Base-by-base conservation (phyloP, 2,329 filamentous ascomycete genomes). In the Pestalotiopsis sp. region DNA sequence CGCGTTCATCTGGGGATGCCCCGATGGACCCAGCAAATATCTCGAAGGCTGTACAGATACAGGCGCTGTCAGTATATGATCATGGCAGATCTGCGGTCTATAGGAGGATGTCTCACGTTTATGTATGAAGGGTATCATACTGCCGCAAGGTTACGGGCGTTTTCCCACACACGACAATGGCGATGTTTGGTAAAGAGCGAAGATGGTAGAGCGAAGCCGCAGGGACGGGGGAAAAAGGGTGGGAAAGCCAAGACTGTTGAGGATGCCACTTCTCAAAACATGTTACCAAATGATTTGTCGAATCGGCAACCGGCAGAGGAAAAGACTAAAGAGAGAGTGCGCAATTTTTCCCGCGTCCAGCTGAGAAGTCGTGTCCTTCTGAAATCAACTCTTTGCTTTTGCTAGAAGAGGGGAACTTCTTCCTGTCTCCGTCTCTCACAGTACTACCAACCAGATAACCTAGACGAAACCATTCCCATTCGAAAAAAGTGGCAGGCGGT, bases 1-100 rank as follows among this genome's bases (percentile, higher is more conserved):
- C 66, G 82, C 81, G 75, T 74, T 82, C 81, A 68, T 82, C 81
- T 49, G 80, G 71, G 20, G 81, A 80, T 27, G 79, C 77, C 38
- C 79, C 80, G 23, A 80, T 45, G 12, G 66, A 61, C 62, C 74
- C 49, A 68, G 68, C 49, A 80, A 81, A 72, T 38, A 75, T 72
- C 74, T 77, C 77, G 71, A 81, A 82, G 71, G 78, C 78, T 81
- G 63, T 23, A 36, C 27, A 39, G 17, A 63, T 68, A 36, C 7
- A 14, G 66, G 31, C 52, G 20, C 65, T 13, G n/a, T 23, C 25
- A 45, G 45, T 39, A 66, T 61, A 58, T 11, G 17, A 39, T 14
- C 12, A 23, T n/a, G 20, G 9, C 14, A 39, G 20, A 36, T 49
- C 57, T 12, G 7, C 13, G 39, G 14, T n/a, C 23, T 25, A 13